Conservation (phyloP, 345 rosid genomes). For the Gossypium bickii region DNA sequence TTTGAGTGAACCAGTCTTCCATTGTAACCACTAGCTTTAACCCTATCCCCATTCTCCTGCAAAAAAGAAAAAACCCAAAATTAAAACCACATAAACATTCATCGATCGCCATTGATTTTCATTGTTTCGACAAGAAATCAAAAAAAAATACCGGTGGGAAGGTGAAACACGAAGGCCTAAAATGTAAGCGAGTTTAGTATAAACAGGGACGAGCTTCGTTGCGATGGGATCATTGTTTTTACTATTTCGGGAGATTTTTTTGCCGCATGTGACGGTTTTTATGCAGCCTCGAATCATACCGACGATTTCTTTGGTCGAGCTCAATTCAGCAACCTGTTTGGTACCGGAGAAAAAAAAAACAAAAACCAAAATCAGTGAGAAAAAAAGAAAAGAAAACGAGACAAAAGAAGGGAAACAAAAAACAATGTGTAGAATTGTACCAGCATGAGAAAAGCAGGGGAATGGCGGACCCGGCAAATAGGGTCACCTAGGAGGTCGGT, state of each 20-base stretch:
- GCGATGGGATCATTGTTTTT: slow-evolving; percentile 18
- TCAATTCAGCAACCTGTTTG: slow-evolving; percentile 80
- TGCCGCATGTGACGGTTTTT: slow-evolving; percentile 89
- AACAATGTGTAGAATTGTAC: slow-evolving; percentile 22
- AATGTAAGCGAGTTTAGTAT: slow-evolving; percentile 81
- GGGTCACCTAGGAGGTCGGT: slow-evolving; percentile 99
- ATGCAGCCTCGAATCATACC: slow-evolving; percentile 92
- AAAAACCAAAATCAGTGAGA: not conserved
- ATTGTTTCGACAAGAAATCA: not conserved
- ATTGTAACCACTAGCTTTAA: slow-evolving; percentile 53
- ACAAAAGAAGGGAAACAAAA: not conserved
- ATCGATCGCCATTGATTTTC: not conserved
- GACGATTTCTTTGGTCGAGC: slow-evolving; percentile 51
- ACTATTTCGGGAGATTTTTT: slow-evolving; percentile 31
- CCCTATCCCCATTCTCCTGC: slow-evolving; percentile 93
- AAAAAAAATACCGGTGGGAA: slow-evolving; percentile 53
- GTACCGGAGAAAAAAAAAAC: not conserved
- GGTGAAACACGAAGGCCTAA: slow-evolving; percentile 94
- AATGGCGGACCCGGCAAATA: slow-evolving; percentile 94
- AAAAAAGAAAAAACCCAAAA: not conserved
- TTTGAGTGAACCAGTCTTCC: slow-evolving; percentile 78
- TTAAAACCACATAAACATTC: not conserved
- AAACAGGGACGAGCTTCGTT: slow-evolving; percentile 38
- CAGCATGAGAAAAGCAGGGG: slow-evolving; percentile 96
- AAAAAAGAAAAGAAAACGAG: not conserved